Evolutionary conservation across 768 basidiomycete species (phyloP).

Genomic region (Lactarius indigo): DNA sequence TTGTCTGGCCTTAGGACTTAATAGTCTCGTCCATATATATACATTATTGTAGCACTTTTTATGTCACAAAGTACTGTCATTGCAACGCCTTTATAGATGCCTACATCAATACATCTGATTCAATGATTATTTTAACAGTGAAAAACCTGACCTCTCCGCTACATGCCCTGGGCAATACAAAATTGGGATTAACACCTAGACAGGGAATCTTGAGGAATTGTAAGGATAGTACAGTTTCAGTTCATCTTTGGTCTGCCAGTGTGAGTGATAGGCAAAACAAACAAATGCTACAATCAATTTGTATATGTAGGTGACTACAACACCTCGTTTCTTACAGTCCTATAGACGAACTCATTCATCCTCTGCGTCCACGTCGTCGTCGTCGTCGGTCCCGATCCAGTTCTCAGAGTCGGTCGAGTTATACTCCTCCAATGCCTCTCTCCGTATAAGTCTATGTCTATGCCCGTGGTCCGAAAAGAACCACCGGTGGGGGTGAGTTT

Average conservation of each 20-base stretch:
- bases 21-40: not conserved
- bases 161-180: too few relatives aligned
- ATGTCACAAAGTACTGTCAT: not conserved
- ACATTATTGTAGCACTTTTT: slow-evolving; percentile 15
- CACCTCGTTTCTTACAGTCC: not conserved
- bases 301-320: not conserved
- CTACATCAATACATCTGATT: not conserved
- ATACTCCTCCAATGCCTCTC: slow-evolving; percentile 19
- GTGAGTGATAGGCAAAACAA: not conserved
- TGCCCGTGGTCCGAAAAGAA: slow-evolving; percentile 29
- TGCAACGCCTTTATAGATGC: not conserved
- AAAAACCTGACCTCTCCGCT: too few relatives aligned
- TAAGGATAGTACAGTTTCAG: not conserved
- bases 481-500: slow-evolving; percentile 43
- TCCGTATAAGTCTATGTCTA: slow-evolving; percentile 20
- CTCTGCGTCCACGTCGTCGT: slow-evolving; percentile 2
- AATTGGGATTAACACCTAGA: too few relatives aligned
- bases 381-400: slow-evolving; percentile 18
- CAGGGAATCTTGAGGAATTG: not conserved
- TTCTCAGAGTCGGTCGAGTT: slow-evolving; percentile 20
- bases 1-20: not conserved
- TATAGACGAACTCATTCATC: slow-evolving; percentile 5
- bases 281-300: not conserved
- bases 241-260: not conserved
- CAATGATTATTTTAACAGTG: not conserved